A percentile compares a stretch with the other conserved stretches of the same genome.
Evolutionary conservation across 164 flowering plant species (phyloP).

Genomic region (Chimonanthus salicifolius): DNA sequence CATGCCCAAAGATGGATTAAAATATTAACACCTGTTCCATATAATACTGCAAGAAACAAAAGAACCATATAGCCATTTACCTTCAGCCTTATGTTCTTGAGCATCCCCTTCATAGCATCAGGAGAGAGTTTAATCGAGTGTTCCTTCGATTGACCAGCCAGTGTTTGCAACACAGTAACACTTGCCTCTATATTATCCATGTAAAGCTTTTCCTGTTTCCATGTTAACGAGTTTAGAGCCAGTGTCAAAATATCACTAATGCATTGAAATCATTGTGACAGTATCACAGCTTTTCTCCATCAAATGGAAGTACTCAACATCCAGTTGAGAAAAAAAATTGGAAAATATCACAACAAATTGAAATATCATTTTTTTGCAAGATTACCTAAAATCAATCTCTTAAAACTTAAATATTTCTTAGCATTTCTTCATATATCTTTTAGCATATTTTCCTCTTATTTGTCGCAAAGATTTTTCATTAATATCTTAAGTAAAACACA

Average conservation of each 20-base stretch:
- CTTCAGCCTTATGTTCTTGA: constrained; percentile 61
- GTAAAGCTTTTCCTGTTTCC: constrained; percentile 60
- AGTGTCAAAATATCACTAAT: too few relatives aligned
- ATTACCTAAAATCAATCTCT: too few relatives aligned
- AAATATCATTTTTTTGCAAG: not conserved
- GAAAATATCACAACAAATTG: not conserved
- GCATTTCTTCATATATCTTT: too few relatives aligned
- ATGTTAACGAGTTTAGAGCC: not conserved
- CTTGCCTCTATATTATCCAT: constrained; percentile 69
- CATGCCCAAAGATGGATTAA: too few relatives aligned
- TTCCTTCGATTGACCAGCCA: constrained; percentile 60
- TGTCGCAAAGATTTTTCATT: too few relatives aligned
- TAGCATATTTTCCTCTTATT: too few relatives aligned
- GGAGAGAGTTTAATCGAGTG: constrained; percentile 38
- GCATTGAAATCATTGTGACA: too few relatives aligned
- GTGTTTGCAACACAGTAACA: constrained; percentile 51
- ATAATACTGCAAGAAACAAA: not conserved
- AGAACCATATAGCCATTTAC: constrained; percentile 24
- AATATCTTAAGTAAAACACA: too few relatives aligned
- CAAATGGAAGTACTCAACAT: too few relatives aligned
- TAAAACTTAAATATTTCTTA: too few relatives aligned
- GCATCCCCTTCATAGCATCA: constrained; percentile 42
- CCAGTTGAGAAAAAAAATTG: not conserved
- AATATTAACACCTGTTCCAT: too few relatives aligned
- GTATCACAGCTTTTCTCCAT: not conserved